phyloP scores from a whole-genome alignment of 345 rosid species.

The Aquilaria malaccensis region DNA sequence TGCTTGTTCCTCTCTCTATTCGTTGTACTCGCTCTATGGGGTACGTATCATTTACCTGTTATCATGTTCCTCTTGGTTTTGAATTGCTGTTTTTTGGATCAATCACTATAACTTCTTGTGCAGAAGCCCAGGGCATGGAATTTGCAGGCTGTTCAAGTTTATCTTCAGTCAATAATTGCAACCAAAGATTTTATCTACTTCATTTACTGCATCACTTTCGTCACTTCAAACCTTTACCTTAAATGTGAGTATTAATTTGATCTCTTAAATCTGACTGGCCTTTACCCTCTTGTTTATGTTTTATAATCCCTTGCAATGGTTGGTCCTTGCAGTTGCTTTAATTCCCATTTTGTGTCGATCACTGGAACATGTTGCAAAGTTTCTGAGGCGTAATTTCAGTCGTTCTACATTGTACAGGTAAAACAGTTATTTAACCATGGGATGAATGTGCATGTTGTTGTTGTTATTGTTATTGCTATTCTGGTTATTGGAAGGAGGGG shows the following conservation, averaged over 20 bases:
- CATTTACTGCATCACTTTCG: slow-evolving; percentile 83
- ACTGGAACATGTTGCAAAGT: slow-evolving; percentile 74
- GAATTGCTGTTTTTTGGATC: slow-evolving; percentile 8
- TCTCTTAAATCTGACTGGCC: not conserved
- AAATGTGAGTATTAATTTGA: slow-evolving; percentile 51
- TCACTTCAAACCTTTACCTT: slow-evolving; percentile 85
- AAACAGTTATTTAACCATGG: too few species aligned
- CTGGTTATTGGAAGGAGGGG: too few species aligned
- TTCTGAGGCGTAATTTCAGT: slow-evolving; percentile 73
- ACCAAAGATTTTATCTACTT: slow-evolving; percentile 91
- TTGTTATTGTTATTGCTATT: not conserved
- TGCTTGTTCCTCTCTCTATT: slow-evolving; percentile 71
- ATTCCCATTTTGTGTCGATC: slow-evolving; percentile 85
- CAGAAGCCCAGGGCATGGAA: slow-evolving; percentile 93
- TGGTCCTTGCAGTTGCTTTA: slow-evolving; percentile 64
- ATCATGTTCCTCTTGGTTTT: slow-evolving; percentile 12
- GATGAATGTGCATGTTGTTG: not conserved
- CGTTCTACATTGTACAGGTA: slow-evolving; percentile 90
- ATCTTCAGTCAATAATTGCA: slow-evolving; percentile 69
- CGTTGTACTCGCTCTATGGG: slow-evolving; percentile 87
- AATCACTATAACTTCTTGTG: slow-evolving; percentile 16
- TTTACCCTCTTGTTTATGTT: slow-evolving; percentile 4
- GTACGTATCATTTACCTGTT: slow-evolving; percentile 30
- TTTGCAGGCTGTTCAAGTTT: slow-evolving; percentile 80
- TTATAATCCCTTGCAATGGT: slow-evolving; percentile 11